phyloP scores from a whole-genome alignment of 2,329 filamentous ascomycete genomes.

The Penicillium sp. region DNA sequence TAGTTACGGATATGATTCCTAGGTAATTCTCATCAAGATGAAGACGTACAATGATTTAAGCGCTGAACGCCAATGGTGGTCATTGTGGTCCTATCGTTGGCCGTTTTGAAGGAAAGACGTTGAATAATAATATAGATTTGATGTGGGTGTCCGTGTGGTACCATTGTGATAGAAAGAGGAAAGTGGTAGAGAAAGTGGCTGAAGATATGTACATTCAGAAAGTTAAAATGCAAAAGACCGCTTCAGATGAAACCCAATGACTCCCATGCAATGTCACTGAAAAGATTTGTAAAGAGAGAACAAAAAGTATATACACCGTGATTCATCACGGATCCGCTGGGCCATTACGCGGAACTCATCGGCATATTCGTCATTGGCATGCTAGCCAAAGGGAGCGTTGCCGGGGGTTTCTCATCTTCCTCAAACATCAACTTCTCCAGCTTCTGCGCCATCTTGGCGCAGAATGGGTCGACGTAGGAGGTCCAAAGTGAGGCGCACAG shows the following conservation, averaged over 20 bases:
- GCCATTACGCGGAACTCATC: slow-evolving; percentile 4
- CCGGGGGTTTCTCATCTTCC: slow-evolving; percentile 44
- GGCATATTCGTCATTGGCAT: slow-evolving; percentile 35
- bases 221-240: slow-evolving; percentile 2
- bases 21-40: too few relatives aligned
- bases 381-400: slow-evolving; percentile 30
- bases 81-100: too few relatives aligned
- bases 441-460: slow-evolving; percentile 56
- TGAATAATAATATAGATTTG: neutral
- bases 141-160: neutral
- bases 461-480: slow-evolving; percentile 58
- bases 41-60: too few relatives aligned
- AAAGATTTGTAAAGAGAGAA: neutral
- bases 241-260: neutral
- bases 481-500: slow-evolving; percentile 58
- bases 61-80: too few relatives aligned
- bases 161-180: neutral
- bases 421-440: slow-evolving; percentile 58
- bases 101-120: neutral
- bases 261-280: neutral
- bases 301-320: slow-evolving; percentile 1
- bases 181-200: neutral
- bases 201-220: slow-evolving; percentile 2
- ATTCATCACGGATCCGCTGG: neutral
- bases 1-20: neutral